Percentiles rank a stretch among this genome's conserved stretches.
Evolutionary conservation across 257 asterid species (phyloP).

Genomic region (Solanum megistacrolobum): DNA sequence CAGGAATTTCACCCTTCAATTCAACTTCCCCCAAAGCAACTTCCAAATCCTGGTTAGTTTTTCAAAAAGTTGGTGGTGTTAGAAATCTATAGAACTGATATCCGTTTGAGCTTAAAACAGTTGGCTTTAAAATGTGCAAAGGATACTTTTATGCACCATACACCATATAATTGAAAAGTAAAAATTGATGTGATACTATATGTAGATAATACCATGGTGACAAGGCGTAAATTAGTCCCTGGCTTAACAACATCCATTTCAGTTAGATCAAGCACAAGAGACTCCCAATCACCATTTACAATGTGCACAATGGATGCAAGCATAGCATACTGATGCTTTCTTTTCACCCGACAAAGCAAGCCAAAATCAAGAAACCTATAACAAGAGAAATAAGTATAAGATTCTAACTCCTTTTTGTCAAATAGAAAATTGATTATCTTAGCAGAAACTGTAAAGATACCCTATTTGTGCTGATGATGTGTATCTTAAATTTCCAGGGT

Average conservation of each 20-base stretch:
- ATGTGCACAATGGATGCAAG: slow-evolving; percentile 81
- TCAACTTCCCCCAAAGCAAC: slow-evolving; percentile 63
- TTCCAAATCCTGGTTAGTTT: slow-evolving; percentile 69
- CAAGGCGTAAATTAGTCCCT: slow-evolving; percentile 65
- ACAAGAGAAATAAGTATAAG: slow-evolving; percentile 3
- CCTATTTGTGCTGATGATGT: slow-evolving; percentile 70
- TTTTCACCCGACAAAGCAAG: slow-evolving; percentile 92
- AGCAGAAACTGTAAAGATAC: slow-evolving; percentile 28
- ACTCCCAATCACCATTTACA: slow-evolving; percentile 90
- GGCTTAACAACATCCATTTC: slow-evolving; percentile 85
- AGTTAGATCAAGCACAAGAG: slow-evolving; percentile 71
- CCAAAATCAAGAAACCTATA: slow-evolving; percentile 95
- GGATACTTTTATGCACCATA: background rate
- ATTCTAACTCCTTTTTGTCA: slow-evolving; percentile 1
- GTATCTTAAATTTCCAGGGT: slow-evolving; percentile 89
- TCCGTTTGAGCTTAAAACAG: background rate
- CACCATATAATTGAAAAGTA: slow-evolving; percentile 3
- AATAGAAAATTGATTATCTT: background rate
- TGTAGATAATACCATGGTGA: slow-evolving; percentile 62
- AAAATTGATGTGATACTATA: background rate
- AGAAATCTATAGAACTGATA: background rate
- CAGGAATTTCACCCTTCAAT: slow-evolving; percentile 56
- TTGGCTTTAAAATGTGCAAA: background rate
- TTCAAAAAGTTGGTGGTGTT: slow-evolving; percentile 2
- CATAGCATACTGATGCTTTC: slow-evolving; percentile 92